Conservation (phyloP, 2,329 filamentous ascomycete genomes). For the Gliomastix tumulicola region DNA sequence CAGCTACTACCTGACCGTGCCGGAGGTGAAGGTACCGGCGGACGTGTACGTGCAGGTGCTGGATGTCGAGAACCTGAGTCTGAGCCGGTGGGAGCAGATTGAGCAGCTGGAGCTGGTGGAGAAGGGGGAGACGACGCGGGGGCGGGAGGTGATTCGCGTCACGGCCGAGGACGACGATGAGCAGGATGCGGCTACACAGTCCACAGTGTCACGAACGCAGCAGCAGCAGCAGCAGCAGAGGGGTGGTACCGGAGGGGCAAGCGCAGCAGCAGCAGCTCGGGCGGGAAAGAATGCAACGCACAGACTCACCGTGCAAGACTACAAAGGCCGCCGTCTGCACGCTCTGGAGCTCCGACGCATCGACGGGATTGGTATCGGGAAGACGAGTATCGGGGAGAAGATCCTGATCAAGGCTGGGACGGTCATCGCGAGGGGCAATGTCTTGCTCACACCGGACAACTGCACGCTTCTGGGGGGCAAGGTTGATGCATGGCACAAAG, state of each 20-base stretch:
- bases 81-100: constrained; percentile 79
- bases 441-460: constrained; percentile 67
- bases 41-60: constrained; percentile 75
- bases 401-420: constrained; percentile 60
- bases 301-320: constrained; percentile 78
- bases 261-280: constrained; percentile 5
- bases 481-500: constrained; percentile 71
- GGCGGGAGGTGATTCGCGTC: constrained; percentile 75
- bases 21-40: constrained; percentile 46
- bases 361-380: constrained; percentile 56
- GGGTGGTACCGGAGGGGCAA: neutral
- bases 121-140: constrained; percentile 66
- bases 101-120: constrained; percentile 71
- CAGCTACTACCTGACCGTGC: neutral
- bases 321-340: constrained; percentile 59
- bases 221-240: constrained; percentile 3
- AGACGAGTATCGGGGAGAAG: constrained; percentile 73
- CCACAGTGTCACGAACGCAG: too few relatives aligned
- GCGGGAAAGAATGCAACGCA: constrained; percentile 54
- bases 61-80: constrained; percentile 76
- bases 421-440: constrained; percentile 64
- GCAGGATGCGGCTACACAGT: constrained; percentile 33
- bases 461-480: constrained; percentile 80
- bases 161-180: constrained; percentile 34
- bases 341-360: constrained; percentile 67